A percentile compares a stretch with the other conserved stretches of the same genome.
Evolutionary conservation across 2,329 filamentous ascomycete genomes (phyloP).

Genomic region (Drechslerella coelobrocha): DNA sequence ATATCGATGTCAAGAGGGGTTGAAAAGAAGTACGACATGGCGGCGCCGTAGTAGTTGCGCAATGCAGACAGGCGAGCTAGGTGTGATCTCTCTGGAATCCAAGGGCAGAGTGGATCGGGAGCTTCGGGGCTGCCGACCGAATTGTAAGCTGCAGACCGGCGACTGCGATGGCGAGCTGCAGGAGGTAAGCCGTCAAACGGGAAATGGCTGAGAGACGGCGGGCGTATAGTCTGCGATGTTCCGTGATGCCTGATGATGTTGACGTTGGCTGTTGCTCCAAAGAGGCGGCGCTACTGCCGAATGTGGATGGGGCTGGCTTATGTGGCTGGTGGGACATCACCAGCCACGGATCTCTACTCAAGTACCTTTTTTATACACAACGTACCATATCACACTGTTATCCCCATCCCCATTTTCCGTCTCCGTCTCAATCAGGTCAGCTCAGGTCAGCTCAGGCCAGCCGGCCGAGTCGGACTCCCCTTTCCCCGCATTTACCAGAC

Average conservation of each 20-base stretch:
- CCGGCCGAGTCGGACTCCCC: conserved; percentile 9
- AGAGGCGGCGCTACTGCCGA: conserved; percentile 32
- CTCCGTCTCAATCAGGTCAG: too few relatives aligned
- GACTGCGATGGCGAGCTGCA: conserved; percentile 11
- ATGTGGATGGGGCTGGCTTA: background rate
- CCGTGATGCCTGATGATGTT: background rate
- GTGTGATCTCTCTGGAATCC: background rate
- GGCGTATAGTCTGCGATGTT: background rate
- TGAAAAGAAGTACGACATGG: conserved; percentile 97
- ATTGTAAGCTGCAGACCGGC: background rate
- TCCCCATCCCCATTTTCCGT: conserved; percentile 48
- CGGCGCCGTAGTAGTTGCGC: conserved; percentile 53
- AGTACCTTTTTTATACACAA: conserved; percentile 4
- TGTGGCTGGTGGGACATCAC: conserved; percentile 37
- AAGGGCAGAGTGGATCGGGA: conserved; percentile 15
- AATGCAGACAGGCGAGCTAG: conserved; percentile 6
- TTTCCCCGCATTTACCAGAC: conserved; percentile 50
- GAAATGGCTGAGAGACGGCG: background rate
- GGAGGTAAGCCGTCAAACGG: background rate
- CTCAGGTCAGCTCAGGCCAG: conserved; percentile 11
- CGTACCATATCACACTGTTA: too few relatives aligned
- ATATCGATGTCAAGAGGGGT: conserved; percentile 99
- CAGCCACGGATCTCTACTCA: background rate
- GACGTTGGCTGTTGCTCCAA: conserved; percentile 1
- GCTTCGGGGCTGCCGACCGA: conserved; percentile 4